These are phyloP conservation scores for Myxozyma vanderwaltii DNA, from an alignment of 805 yeast species.

Conservation along the genomic window DNA sequence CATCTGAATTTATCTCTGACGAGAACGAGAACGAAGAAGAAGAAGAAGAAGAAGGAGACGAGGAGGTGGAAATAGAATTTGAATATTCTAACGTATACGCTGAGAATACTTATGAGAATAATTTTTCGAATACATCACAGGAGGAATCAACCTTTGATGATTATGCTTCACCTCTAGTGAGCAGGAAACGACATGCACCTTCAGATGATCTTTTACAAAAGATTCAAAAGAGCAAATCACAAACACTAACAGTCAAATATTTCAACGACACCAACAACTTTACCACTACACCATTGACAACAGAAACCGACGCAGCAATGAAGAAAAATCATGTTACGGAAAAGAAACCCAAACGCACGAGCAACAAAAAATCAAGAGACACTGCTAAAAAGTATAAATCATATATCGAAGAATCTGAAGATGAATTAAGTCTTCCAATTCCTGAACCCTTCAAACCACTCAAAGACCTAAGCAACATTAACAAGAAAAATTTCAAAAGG, in stretches of 20 bases:
- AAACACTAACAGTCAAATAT: not conserved
- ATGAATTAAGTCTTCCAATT: not conserved
- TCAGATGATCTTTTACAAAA: not conserved
- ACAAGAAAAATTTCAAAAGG: not conserved
- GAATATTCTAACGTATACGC: not conserved
- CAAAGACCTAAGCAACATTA: not conserved
- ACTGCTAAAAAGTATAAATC: too few species aligned
- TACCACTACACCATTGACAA: too few species aligned
- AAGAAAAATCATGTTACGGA: too few species aligned
- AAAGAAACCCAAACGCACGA: too few species aligned
- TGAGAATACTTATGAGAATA: not conserved
- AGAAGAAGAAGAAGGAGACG: not conserved
- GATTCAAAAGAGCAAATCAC: not conserved
- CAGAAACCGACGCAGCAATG: too few species aligned
- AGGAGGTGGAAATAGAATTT: not conserved
- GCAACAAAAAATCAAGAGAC: too few species aligned
- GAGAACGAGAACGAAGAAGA: not conserved
- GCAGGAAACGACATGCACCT: not conserved
- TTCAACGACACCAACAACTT: too few species aligned
- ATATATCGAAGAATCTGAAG: too few species aligned
- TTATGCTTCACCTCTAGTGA: slow-evolving; percentile 9
- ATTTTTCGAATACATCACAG: not conserved
- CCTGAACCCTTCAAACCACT: not conserved
- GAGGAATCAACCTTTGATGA: not conserved
- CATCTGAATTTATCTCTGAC: not conserved